A percentile compares a stretch with the other conserved stretches of the same genome.
phyloP scores from a whole-genome alignment of 2,329 filamentous ascomycete species.

The Diaporthe sp. region DNA sequence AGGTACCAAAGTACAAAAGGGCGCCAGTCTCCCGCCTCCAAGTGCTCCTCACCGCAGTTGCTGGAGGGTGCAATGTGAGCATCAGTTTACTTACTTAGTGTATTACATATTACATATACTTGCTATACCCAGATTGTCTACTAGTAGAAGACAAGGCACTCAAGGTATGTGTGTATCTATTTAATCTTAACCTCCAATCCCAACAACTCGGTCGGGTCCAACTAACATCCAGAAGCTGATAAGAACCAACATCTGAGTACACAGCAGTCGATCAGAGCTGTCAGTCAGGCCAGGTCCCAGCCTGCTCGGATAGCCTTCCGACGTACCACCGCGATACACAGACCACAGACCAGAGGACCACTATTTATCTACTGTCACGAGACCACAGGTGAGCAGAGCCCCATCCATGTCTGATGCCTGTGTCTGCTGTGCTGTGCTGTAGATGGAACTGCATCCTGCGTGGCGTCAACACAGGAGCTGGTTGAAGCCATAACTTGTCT shows the following conservation, averaged over 20 bases:
- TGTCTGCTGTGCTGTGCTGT: background rate
- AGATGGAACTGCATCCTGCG: background rate
- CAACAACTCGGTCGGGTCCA: background rate
- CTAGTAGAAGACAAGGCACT: too few species aligned
- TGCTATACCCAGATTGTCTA: background rate
- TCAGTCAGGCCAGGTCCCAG: background rate
- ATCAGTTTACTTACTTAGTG: background rate
- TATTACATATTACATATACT: background rate
- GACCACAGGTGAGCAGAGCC: slow-evolving; percentile 13
- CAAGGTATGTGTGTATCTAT: background rate
- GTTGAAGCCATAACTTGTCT: background rate
- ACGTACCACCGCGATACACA: background rate
- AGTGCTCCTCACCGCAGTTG: background rate
- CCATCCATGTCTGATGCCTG: background rate
- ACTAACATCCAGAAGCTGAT: background rate
- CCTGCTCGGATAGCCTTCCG: slow-evolving; percentile 16
- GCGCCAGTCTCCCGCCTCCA: slow-evolving; percentile 20
- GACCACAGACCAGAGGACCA: background rate
- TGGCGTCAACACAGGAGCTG: background rate
- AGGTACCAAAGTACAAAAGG: slow-evolving; percentile 21
- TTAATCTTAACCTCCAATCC: background rate
- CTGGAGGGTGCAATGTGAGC: background rate
- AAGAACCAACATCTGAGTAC: background rate
- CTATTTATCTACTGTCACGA: background rate
- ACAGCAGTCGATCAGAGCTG: too few species aligned